Evolutionary conservation across 768 basidiomycete genomes (phyloP).

Genomic region (Podaxis rugospora): DNA sequence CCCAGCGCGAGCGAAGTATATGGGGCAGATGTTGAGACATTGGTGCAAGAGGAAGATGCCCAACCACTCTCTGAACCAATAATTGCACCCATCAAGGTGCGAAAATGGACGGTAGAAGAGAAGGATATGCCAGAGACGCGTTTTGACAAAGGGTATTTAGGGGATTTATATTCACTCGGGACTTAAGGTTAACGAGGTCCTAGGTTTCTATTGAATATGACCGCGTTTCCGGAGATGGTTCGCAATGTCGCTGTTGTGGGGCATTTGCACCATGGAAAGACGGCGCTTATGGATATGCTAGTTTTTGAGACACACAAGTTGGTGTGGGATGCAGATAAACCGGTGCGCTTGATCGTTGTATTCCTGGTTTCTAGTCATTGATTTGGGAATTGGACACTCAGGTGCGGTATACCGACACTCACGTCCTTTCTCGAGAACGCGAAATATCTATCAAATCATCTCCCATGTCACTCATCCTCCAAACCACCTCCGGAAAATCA

Average conservation of each 20-base stretch:
- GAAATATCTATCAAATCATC: constrained; percentile 95
- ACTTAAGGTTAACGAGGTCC: constrained; percentile 7
- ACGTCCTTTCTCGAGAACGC: constrained; percentile 81
- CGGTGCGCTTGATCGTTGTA: constrained; percentile 42
- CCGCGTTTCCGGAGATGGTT: constrained; percentile 88
- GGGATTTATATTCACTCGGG: background rate
- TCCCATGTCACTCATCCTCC: constrained; percentile 90
- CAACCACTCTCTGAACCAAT: constrained; percentile 95
- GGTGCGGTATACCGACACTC: constrained; percentile 96
- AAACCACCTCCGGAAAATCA: constrained; percentile 85
- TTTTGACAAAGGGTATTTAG: constrained; percentile 86
- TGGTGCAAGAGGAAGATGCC: constrained; percentile 98
- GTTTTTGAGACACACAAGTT: constrained; percentile 96
- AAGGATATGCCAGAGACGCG: constrained; percentile 95
- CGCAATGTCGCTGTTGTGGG: constrained; percentile 96
- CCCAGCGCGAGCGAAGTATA: constrained; percentile 90
- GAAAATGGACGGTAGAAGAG: constrained; percentile 93
- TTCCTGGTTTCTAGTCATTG: background rate
- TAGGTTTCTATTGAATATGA: constrained; percentile 91
- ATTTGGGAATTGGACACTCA: constrained; percentile 25
- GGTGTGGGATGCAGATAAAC: constrained; percentile 87
- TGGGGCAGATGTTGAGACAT: constrained; percentile 88
- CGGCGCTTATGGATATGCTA: constrained; percentile 94
- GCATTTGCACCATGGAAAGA: constrained; percentile 97
- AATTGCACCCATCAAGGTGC: constrained; percentile 89